Base-by-base conservation (phyloP, 1,284 basidiomycete species). In the Cryptococcus jaspeensis region DNA sequence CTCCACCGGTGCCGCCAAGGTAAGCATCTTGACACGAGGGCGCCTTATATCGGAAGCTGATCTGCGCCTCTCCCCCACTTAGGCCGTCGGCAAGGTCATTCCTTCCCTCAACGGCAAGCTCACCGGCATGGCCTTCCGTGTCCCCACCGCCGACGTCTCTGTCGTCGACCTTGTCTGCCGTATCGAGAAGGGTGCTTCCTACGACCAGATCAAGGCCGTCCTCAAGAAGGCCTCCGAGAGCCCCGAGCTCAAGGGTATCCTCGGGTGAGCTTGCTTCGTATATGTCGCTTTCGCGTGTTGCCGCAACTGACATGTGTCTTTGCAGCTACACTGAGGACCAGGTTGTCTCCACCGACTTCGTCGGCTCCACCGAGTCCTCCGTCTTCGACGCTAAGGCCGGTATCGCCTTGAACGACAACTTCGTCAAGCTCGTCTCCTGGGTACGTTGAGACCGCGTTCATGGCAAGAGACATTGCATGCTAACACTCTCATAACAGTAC, bases 31-130 rank as follows among this genome's bases (percentile, higher is more conserved):
- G n/a, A n/a, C n/a, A n/a, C n/a, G n/a, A n/a, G n/a, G n/a, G n/a
- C n/a, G n/a, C n/a, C 5, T 22, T 15, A 22, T 38, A 6, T 48
- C 25, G 36, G 22, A 18, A 45, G 40, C 55, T 62, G 18, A 60
- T 43, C 25, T 8, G 11, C 40, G 40, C 43, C 43, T 11, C 15
- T 47, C 48, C 84, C 90, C 91, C 62, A 92, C n/a, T n/a, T 50
- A 72, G 85, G 92, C 94, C 65, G 95, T 98, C 77, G 95, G 95
- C 76, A 97, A 99, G 85, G 95, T 99, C 79, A 99, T 99, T 78
- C 95, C 95, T 64, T 80, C 81, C 62, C 86, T 99, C 71, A 97
- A 98, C 81, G 95, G 95, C 82, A 99, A 98, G 84, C 87, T 96
- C 70, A 93, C 89, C 67, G 78, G 88, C 86, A 88, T 98, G 79